Base-by-base conservation (phyloP, 1,139 yeast species). In the Geotrichum phurueaensis region DNA sequence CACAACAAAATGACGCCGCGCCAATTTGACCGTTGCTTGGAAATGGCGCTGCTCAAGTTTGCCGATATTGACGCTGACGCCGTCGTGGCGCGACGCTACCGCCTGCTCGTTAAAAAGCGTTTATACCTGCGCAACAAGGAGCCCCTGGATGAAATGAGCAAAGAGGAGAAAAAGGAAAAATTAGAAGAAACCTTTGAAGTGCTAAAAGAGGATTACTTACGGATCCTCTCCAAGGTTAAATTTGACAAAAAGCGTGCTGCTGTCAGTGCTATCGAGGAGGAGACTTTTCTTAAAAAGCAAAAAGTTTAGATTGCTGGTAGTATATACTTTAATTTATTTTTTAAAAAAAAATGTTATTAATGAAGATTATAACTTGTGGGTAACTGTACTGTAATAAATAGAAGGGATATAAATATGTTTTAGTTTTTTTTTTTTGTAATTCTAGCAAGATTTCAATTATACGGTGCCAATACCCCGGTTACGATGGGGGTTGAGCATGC, bases 121-220 rank as follows among this genome's bases (percentile, higher is more conserved):
- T 74, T 94, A 39, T 92, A 80, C 70, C 81, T 83, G 60, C 87
- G 90, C 70, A 94, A 94, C 73, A 82, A 79, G 67, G 97, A 91
- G 63, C 94, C 90, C 0, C 77, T 94, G 64, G 76, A 75, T 45
- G 87, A 84, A 9, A 76, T 90, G 73, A 92, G 86, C 59, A 78
- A 77, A 33, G 78, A 83, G 1, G 84, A 85, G 22, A 79, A 82
- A 64, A 79, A 80, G 65, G 89, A 85, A 67, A 88, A 87, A 69
- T 75, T 92, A 33, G 91, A 89, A 61, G 85, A 86, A 6, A 94
- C 96, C 0, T 91, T 84, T 68, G 80, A 80, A 61, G 76, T 85
- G 15, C 78, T 89, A 62, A 83, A 83, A 59, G 86, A 83, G 56
- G 96, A 89, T 67, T 91, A 89, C 72, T 71, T 73, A 60, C 76